These are phyloP conservation scores for Lactifluus piperatus DNA, from an alignment of 768 basidiomycete species.

Conservation along the genomic window DNA sequence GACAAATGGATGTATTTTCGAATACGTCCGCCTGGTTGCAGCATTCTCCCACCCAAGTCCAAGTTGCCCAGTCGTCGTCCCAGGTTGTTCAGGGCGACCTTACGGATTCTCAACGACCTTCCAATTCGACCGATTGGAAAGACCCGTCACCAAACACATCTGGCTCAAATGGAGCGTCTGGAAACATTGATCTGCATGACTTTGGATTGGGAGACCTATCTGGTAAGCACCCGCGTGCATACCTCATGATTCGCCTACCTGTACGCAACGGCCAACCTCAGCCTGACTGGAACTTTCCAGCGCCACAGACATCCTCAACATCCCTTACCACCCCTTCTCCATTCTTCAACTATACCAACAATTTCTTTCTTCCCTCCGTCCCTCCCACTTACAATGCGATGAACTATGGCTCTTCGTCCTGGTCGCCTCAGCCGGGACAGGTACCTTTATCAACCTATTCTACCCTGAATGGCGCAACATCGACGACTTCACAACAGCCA, in stretches of 20 bases:
- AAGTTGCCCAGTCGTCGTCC: slow-evolving; percentile 11
- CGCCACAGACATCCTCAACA: slow-evolving; percentile 32
- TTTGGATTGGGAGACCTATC: slow-evolving; percentile 20
- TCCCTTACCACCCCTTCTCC: slow-evolving; percentile 32
- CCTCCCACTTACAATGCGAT: slow-evolving; percentile 44
- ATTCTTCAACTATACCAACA: slow-evolving; percentile 29
- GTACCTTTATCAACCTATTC: slow-evolving; percentile 69
- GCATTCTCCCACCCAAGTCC: slow-evolving; percentile 27
- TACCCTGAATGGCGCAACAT: slow-evolving; percentile 70
- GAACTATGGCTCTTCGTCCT: slow-evolving; percentile 43
- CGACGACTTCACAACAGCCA: slow-evolving; percentile 30
- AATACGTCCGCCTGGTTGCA: slow-evolving; percentile 35
- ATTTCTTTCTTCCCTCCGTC: slow-evolving; percentile 34
- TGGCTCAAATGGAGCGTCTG: slow-evolving; percentile 24
- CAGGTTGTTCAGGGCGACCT: slow-evolving; percentile 5
- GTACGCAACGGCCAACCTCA: background rate
- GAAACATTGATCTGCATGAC: slow-evolving; percentile 24
- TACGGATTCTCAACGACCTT: slow-evolving; percentile 24
- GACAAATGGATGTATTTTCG: slow-evolving; percentile 38
- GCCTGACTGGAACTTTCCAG: slow-evolving; percentile 17
- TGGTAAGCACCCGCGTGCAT: slow-evolving; percentile 18
- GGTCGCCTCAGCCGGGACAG: slow-evolving; percentile 32
- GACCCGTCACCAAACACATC: slow-evolving; percentile 26
- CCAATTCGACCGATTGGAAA: slow-evolving; percentile 29
- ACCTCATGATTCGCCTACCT: background rate